Base-by-base conservation (phyloP, 768 basidiomycete species). In the Pleurotus citrinopileatus region DNA sequence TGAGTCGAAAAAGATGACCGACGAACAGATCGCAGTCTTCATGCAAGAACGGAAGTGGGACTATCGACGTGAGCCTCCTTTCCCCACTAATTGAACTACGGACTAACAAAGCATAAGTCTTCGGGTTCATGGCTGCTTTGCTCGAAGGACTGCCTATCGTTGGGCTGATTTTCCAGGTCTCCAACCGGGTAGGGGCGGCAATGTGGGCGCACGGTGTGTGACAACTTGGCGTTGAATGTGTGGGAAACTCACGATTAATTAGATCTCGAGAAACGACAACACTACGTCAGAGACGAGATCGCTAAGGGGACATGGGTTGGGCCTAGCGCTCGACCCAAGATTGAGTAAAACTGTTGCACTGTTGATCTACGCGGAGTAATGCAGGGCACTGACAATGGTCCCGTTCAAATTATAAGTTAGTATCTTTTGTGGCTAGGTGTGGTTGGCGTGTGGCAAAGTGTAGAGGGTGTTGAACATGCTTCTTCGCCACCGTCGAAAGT, bases 21-120 rank as follows among this genome's bases (percentile, higher is more conserved):
- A 76, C 4, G 69, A 78, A 20, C 83, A 95, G 61, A 69, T 81
- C 3, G 84, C 84, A 2, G 71, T 87, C 1, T 98, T 91, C 69
- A 79, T 95, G 55, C 89, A 93, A 62, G 94, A 96, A 65, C 81
- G 89, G 12, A 93, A 89, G 63, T 91, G 92, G 89, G 88, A 91
- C 57, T 95, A 96, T 61, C 75, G 87, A 61, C 61, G 91, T 91
- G 60, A 28, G 77, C 65, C 15, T 23, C 3, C 26, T 42, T 3
- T 36, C 22, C 25, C n/a, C n/a, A n/a, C n/a, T n/a, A n/a, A 50
- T 40, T 48, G 52, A 20, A 1, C 20, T 37, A 7, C 23, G 26
- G 15, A 1, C 4, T 2, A 23, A 36, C 19, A 44, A 19, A 25
- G 22, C n/a, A 36, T n/a, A 50, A 93, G 91, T 78, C 0, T 97